Conservation (phyloP, 2,329 filamentous ascomycete genomes). For the Stagonosporopsis rhizophila region DNA sequence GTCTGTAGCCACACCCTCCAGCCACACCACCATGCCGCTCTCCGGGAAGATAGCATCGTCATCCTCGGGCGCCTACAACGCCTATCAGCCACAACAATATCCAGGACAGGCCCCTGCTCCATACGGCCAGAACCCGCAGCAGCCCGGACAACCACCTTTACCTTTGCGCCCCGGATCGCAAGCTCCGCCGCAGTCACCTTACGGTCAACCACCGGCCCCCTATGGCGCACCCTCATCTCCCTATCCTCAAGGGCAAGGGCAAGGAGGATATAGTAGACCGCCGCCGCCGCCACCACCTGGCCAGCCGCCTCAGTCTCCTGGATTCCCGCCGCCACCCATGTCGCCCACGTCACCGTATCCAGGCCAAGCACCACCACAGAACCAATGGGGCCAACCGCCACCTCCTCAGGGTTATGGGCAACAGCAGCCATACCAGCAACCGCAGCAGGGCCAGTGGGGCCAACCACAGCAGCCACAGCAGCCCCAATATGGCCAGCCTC, state of each 20-base stretch:
- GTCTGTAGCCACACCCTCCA: conserved; percentile 26
- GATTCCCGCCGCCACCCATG: conserved; percentile 37
- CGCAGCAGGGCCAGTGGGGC: not conserved
- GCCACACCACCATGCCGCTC: conserved; percentile 33
- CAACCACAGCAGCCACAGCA: conserved; percentile 23
- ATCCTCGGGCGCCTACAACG: conserved; percentile 31
- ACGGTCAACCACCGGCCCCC: conserved; percentile 45
- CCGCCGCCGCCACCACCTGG: conserved; percentile 42
- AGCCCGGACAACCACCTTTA: conserved; percentile 35
- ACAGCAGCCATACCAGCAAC: not conserved
- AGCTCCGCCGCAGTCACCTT: conserved; percentile 52
- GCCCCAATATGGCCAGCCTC: conserved; percentile 34
- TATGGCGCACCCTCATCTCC: conserved; percentile 50
- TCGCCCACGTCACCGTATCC: conserved; percentile 30
- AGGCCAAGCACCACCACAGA: conserved; percentile 28
- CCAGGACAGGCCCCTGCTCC: conserved; percentile 37
- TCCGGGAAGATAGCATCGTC: conserved; percentile 37
- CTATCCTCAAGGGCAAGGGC: conserved; percentile 45
- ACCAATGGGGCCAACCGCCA: conserved; percentile 31
- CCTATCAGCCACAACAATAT: conserved; percentile 35
- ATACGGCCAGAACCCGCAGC: conserved; percentile 33
- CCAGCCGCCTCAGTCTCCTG: conserved; percentile 32
- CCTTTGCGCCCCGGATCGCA: conserved; percentile 46
- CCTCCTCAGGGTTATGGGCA: conserved; percentile 41
- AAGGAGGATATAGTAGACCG: conserved; percentile 45